A percentile compares a stretch with the other conserved stretches of the same genome.
Evolutionary conservation across 78 protist genomes (phyloP).

Genomic region (Chrysochromulina parva): DNA sequence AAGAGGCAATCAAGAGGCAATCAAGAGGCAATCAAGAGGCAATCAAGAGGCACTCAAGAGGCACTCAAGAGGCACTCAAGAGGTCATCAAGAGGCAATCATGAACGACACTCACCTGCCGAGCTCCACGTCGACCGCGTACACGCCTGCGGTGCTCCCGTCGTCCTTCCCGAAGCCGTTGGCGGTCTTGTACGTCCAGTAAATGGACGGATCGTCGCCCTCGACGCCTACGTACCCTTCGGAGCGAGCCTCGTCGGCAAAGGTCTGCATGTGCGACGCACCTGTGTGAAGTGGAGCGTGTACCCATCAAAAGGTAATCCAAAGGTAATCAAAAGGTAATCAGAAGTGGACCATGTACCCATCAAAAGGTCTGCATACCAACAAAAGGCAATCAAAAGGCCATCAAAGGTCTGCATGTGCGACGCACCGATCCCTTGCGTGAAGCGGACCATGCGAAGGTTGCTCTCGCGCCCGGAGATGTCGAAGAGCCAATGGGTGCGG

Average conservation of each 20-base stretch:
- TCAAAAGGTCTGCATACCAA: too few species aligned
- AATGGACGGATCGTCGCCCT: slow-evolving; percentile 1
- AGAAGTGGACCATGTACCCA: too few species aligned
- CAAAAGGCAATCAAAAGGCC: too few species aligned
- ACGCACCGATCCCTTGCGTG: too few species aligned
- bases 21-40: too few species aligned
- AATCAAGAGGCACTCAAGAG: too few species aligned
- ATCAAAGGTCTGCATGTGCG: too few species aligned
- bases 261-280: not conserved
- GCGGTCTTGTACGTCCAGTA: not conserved
- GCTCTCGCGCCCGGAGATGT: not conserved
- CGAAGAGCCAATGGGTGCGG: not conserved
- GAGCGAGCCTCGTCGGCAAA: not conserved
- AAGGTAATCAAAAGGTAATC: too few species aligned
- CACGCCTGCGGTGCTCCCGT: not conserved
- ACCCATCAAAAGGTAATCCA: too few species aligned
- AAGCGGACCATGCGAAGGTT: not conserved
- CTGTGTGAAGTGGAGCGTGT: not conserved
- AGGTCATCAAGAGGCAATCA: too few species aligned
- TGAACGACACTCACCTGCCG: not conserved
- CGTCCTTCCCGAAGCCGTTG: not conserved
- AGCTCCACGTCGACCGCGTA: not conserved
- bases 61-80: too few species aligned
- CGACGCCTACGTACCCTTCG: not conserved
- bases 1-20: too few species aligned